phyloP scores from a whole-genome alignment of 768 basidiomycete species.

The Leccinum aurantiacum region DNA sequence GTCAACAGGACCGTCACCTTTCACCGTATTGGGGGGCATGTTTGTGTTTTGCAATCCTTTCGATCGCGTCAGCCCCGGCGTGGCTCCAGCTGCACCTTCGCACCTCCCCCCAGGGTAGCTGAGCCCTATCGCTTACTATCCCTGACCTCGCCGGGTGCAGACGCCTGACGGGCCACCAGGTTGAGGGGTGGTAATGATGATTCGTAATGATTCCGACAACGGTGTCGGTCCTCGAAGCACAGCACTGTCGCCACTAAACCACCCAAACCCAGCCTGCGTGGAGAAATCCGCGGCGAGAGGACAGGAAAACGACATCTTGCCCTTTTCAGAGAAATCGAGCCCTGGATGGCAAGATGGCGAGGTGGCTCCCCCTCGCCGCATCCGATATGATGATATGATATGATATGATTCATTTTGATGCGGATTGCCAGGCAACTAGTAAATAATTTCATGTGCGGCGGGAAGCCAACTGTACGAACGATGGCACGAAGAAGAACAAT shows the following conservation, averaged over 20 bases:
- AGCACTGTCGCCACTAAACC: conserved; percentile 4
- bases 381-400: conserved; percentile 4
- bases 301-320: background rate
- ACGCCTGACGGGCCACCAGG: background rate
- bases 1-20: conserved; percentile 6
- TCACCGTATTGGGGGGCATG: background rate
- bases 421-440: conserved; percentile 26
- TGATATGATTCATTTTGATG: conserved; percentile 16
- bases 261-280: background rate
- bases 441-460: conserved; percentile 8
- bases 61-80: background rate
- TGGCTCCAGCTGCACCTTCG: background rate
- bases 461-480: conserved; percentile 3
- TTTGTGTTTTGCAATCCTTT: background rate
- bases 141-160: background rate
- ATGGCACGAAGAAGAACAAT: background rate
- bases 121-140: background rate
- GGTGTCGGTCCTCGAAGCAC: background rate
- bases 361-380: background rate
- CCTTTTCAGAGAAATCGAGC: conserved; percentile 4
- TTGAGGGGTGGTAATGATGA: background rate
- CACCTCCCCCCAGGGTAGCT: background rate
- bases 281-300: conserved; percentile 1
- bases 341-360: conserved; percentile 1
- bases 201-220: background rate